These are phyloP conservation scores for Colletotrichum sansevieriae DNA, from an alignment of 2,329 filamentous ascomycete species.

Conservation along the genomic window DNA sequence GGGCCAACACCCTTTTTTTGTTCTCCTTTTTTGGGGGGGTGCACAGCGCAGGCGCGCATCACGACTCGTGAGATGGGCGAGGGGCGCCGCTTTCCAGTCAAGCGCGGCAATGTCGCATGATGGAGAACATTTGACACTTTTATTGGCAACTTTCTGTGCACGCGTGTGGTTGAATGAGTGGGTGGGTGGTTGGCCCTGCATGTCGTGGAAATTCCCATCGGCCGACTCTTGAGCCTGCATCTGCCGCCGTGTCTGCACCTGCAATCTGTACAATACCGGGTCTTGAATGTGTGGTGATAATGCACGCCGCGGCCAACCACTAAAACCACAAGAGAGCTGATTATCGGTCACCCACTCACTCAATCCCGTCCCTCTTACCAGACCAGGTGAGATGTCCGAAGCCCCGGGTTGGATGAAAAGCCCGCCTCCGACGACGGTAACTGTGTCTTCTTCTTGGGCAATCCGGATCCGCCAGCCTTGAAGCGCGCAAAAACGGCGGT, in stretches of 20 bases:
- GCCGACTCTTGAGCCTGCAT: slow-evolving; percentile 17
- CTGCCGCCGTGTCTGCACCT: slow-evolving; percentile 5
- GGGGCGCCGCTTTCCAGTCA: background rate
- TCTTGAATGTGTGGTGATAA: slow-evolving; percentile 1
- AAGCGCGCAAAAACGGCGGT: background rate
- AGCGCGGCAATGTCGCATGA: background rate
- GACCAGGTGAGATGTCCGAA: slow-evolving; percentile 2
- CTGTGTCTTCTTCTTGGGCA: slow-evolving; percentile 1
- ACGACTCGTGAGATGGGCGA: slow-evolving; percentile 16
- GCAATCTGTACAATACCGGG: slow-evolving; percentile 17
- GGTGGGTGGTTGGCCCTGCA: background rate
- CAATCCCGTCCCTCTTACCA: background rate
- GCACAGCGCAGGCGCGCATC: slow-evolving; percentile 9
- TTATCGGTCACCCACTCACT: background rate
- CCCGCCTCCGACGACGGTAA: slow-evolving; percentile 9
- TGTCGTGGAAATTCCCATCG: background rate
- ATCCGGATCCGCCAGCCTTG: background rate
- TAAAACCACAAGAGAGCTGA: background rate
- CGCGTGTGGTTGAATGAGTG: background rate
- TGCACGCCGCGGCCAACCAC: background rate
- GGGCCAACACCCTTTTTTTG: background rate
- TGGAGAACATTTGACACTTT: background rate
- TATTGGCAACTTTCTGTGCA: background rate
- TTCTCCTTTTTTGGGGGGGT: too few relatives aligned
- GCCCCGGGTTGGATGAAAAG: background rate